Evolutionary conservation across 352 stramenopile genomes (phyloP).

Genomic region (Elongisporangium anandrum): DNA sequence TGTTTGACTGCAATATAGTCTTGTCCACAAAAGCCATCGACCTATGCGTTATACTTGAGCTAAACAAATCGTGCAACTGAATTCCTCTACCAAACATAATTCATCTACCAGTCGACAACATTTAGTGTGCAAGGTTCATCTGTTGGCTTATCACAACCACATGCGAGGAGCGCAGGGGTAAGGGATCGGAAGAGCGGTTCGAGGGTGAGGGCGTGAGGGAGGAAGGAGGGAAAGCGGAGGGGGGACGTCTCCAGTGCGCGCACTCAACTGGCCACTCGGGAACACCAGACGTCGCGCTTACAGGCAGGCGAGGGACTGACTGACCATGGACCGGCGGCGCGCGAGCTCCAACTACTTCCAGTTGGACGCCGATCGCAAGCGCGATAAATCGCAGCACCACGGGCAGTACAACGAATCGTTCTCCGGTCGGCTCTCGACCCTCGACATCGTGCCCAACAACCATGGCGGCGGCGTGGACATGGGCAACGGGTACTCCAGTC

Average conservation of each 20-base stretch:
- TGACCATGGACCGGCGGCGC: slow-evolving; percentile 41
- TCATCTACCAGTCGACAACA: background rate
- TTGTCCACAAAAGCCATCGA: background rate
- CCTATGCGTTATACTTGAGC: too few species aligned
- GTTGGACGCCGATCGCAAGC: slow-evolving; percentile 71
- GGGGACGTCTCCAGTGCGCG: background rate
- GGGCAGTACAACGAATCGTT: slow-evolving; percentile 48
- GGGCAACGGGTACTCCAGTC: slow-evolving; percentile 10
- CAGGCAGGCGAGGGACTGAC: background rate
- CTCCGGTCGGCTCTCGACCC: slow-evolving; percentile 55
- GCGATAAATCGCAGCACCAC: slow-evolving; percentile 31
- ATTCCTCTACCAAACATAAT: background rate
- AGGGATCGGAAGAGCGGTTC: background rate
- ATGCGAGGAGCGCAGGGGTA: background rate
- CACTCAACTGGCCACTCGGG: background rate
- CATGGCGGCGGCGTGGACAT: slow-evolving; percentile 15
- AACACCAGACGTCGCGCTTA: background rate
- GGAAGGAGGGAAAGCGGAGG: background rate
- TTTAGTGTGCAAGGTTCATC: background rate
- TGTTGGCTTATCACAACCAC: background rate
- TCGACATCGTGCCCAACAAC: slow-evolving; percentile 44
- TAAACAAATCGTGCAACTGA: background rate
- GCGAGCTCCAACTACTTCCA: slow-evolving; percentile 86
- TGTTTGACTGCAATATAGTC: background rate
- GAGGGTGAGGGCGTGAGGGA: background rate